These are phyloP conservation scores for Naganishia liquefaciens DNA, from an alignment of 1,284 basidiomycete species.

Conservation along the genomic window DNA sequence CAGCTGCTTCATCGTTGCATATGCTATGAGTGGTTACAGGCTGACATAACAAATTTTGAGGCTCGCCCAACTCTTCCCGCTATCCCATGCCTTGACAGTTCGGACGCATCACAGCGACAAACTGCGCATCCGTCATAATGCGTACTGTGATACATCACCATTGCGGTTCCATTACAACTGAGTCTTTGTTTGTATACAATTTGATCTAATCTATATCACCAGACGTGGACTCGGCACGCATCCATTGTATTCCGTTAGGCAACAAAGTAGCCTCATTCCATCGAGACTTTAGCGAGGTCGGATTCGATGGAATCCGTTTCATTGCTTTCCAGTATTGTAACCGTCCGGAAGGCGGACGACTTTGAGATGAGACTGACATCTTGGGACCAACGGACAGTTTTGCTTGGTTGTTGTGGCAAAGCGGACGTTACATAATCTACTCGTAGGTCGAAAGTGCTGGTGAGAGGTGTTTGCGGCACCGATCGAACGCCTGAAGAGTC, in stretches of 20 bases:
- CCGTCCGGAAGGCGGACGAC: background rate
- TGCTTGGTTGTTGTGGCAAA: slow-evolving; percentile 1
- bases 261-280: background rate
- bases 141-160: background rate
- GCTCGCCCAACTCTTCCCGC: too few species aligned
- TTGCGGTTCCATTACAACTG: background rate
- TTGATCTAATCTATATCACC: background rate
- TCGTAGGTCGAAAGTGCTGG: slow-evolving; percentile 7
- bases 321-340: slow-evolving; percentile 10
- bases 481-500: slow-evolving; percentile 16
- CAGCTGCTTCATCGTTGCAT: too few species aligned
- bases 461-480: slow-evolving; percentile 17
- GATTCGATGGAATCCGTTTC: slow-evolving; percentile 1
- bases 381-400: slow-evolving; percentile 24
- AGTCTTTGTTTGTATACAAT: too few species aligned
- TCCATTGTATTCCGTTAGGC: too few species aligned
- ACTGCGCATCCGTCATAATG: background rate
- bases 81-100: too few species aligned
- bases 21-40: too few species aligned
- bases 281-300: background rate
- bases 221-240: too few species aligned
- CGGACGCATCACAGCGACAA: background rate
- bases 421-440: slow-evolving; percentile 1
- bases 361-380: background rate
- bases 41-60: too few species aligned